These are phyloP conservation scores for Pythium sp. DNA, from an alignment of 352 stramenopile species.

Conservation along the genomic window DNA sequence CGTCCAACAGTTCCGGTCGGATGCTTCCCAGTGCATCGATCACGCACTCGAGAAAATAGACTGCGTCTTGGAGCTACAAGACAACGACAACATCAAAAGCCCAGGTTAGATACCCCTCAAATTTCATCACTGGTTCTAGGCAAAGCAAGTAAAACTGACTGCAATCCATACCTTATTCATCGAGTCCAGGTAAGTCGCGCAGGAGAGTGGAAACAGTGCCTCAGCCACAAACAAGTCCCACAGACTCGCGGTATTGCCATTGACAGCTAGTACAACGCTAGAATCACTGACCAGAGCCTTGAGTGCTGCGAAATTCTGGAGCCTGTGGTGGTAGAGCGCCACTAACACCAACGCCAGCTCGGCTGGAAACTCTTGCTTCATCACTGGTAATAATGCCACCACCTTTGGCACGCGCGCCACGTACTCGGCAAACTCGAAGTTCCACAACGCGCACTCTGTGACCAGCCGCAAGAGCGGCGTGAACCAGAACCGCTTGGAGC, in stretches of 20 bases:
- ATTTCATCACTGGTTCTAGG: too few species aligned
- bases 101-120: too few species aligned
- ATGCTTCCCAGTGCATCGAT: slow-evolving; percentile 24
- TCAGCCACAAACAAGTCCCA: slow-evolving; percentile 30
- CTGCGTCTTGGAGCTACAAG: slow-evolving; percentile 30
- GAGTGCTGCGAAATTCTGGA: slow-evolving; percentile 3
- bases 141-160: too few species aligned
- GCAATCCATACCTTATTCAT: slow-evolving; percentile 35
- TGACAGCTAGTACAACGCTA: not conserved
- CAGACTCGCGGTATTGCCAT: slow-evolving; percentile 11
- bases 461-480: slow-evolving; percentile 46
- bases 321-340: slow-evolving; percentile 37
- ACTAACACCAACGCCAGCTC: slow-evolving; percentile 39
- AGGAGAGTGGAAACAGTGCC: slow-evolving; percentile 27
- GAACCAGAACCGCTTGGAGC: slow-evolving; percentile 28
- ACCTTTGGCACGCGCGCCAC: slow-evolving; percentile 41
- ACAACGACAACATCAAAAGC: not conserved
- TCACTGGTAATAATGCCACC: slow-evolving; percentile 23
- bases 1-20: slow-evolving; percentile 19
- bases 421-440: slow-evolving; percentile 38
- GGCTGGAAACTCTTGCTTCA: slow-evolving; percentile 26
- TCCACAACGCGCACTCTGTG: slow-evolving; percentile 49
- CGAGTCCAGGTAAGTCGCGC: slow-evolving; percentile 29
- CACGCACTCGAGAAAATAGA: slow-evolving; percentile 38
- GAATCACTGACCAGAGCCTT: not conserved